phyloP scores from a whole-genome alignment of 1,139 yeast species.

The Suhomyces coccinellae region DNA sequence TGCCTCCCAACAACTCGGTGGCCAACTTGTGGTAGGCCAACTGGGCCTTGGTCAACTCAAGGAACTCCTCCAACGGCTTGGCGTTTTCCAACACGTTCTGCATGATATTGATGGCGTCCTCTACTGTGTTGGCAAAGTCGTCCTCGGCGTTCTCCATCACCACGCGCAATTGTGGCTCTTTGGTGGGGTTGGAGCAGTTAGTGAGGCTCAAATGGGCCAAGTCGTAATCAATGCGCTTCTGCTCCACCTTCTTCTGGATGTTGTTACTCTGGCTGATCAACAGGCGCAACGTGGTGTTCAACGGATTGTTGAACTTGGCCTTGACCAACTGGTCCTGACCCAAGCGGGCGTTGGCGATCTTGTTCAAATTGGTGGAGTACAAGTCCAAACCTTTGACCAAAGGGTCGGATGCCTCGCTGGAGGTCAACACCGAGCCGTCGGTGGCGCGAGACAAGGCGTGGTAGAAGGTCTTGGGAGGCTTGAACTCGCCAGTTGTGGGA shows the following conservation, averaged over 20 bases:
- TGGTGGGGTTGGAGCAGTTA: slow-evolving; percentile 68
- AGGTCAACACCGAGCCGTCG: slow-evolving; percentile 49
- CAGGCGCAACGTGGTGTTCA: slow-evolving; percentile 62
- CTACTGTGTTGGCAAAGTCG: slow-evolving; percentile 87
- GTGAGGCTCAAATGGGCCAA: slow-evolving; percentile 69
- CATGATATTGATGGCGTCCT: slow-evolving; percentile 84
- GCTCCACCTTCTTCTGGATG: slow-evolving; percentile 76
- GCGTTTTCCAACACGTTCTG: slow-evolving; percentile 77
- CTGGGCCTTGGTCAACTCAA: slow-evolving; percentile 76
- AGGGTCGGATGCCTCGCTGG: slow-evolving; percentile 47
- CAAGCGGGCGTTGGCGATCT: slow-evolving; percentile 80
- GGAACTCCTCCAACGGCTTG: slow-evolving; percentile 67
- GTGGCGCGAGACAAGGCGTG: slow-evolving; percentile 85
- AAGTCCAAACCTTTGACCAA: slow-evolving; percentile 45
- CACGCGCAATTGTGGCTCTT: slow-evolving; percentile 72
- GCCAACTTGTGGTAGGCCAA: slow-evolving; percentile 82
- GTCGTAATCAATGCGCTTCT: slow-evolving; percentile 78
- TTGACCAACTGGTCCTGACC: slow-evolving; percentile 79
- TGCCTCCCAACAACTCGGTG: slow-evolving; percentile 62
- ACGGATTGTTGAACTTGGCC: slow-evolving; percentile 67
- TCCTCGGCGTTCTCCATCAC: slow-evolving; percentile 86
- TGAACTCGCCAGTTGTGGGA: slow-evolving; percentile 53
- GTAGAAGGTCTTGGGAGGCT: slow-evolving; percentile 79
- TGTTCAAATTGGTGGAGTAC: slow-evolving; percentile 48
- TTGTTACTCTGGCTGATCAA: slow-evolving; percentile 65